A percentile compares a stretch with the other conserved stretches of the same genome.
These are phyloP conservation scores for Linum usitatissimum DNA, from an alignment of 345 rosid species.

Conservation along the genomic window DNA sequence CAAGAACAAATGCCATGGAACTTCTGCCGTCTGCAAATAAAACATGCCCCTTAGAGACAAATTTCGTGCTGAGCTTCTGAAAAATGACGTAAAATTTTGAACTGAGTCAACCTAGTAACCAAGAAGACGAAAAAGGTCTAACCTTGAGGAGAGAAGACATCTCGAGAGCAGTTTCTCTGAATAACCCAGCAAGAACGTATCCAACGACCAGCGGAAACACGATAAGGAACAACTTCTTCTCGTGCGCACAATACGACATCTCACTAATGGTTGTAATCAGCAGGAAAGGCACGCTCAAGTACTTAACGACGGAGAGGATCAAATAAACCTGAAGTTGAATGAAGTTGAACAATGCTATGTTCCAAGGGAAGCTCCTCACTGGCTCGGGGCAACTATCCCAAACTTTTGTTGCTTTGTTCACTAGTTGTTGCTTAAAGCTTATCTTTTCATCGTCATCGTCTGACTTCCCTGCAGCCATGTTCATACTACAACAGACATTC, in stretches of 20 bases:
- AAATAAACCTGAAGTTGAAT: slow-evolving; percentile 68
- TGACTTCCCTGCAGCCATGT: slow-evolving; percentile 51
- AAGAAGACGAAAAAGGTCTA: not conserved
- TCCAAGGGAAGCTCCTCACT: slow-evolving; percentile 81
- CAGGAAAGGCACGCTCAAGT: slow-evolving; percentile 55
- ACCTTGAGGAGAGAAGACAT: slow-evolving; percentile 74
- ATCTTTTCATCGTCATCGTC: slow-evolving; percentile 49
- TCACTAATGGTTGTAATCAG: slow-evolving; percentile 78
- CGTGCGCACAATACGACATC: slow-evolving; percentile 93
- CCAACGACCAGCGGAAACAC: slow-evolving; percentile 66
- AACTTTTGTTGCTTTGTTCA: slow-evolving; percentile 36
- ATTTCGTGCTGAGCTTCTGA: too few species aligned
- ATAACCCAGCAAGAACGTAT: slow-evolving; percentile 40
- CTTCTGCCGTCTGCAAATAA: slow-evolving; percentile 61
- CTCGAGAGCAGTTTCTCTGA: slow-evolving; percentile 49
- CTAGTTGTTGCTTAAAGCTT: slow-evolving; percentile 30
- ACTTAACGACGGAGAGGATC: slow-evolving; percentile 47
- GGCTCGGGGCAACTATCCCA: slow-evolving; percentile 67
- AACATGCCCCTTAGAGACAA: not conserved
- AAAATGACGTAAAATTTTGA: too few species aligned
- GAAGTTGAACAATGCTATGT: slow-evolving; percentile 52
- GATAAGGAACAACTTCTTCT: slow-evolving; percentile 54
- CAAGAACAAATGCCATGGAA: slow-evolving; percentile 79
- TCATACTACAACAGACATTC: slow-evolving; percentile 35
- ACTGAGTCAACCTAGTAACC: too few species aligned